Evolutionary conservation across 768 basidiomycete species (phyloP).

Genomic region (Pleurotus giganteus): DNA sequence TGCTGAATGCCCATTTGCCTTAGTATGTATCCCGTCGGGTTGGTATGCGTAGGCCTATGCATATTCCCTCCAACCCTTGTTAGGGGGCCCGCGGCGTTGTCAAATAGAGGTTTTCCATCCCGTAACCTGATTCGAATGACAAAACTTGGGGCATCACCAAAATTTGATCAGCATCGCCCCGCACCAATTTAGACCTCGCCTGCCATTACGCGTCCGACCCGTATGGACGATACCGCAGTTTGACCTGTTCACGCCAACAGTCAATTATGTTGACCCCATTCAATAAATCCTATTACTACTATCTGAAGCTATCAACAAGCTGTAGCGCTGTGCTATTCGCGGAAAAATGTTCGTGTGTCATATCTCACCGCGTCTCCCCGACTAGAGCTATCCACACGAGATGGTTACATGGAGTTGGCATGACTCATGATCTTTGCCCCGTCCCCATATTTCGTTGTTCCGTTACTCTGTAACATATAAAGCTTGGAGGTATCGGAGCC

Average conservation of each 20-base stretch:
- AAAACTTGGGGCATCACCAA: background rate
- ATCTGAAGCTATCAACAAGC: background rate
- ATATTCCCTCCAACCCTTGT: background rate
- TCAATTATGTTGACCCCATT: background rate
- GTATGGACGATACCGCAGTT: background rate
- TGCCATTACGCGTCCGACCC: background rate
- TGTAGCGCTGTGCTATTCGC: slow-evolving; percentile 1
- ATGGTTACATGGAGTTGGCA: slow-evolving; percentile 10
- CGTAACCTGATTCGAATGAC: background rate
- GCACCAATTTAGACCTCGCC: background rate
- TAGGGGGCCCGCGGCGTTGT: background rate
- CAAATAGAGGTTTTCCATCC: background rate
- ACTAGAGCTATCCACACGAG: background rate
- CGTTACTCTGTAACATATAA: background rate
- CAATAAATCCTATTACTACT: too few species aligned
- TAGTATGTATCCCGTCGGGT: background rate
- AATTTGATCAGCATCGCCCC: slow-evolving; percentile 5
- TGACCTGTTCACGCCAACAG: slow-evolving; percentile 4
- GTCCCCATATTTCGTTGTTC: background rate
- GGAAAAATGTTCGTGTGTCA: background rate
- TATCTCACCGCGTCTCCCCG: slow-evolving; percentile 8
- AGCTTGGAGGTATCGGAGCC: background rate
- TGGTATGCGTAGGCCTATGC: background rate
- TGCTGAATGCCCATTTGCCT: background rate
- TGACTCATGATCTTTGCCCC: slow-evolving; percentile 10